These are phyloP conservation scores for Venturiaceae sp. DNA, from an alignment of 2,329 filamentous ascomycete species.

Conservation along the genomic window DNA sequence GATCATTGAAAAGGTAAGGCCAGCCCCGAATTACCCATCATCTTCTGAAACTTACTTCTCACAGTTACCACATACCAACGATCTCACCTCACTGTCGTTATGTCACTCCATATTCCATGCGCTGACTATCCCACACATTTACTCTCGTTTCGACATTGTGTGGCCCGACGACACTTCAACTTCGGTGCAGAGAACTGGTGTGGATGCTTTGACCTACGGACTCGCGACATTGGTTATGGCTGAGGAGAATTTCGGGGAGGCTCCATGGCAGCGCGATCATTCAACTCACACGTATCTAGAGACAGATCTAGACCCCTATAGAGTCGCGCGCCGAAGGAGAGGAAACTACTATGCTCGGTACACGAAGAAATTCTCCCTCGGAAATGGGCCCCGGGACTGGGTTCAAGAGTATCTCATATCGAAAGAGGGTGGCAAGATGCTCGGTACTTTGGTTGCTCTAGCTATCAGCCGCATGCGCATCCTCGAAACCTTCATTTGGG, in stretches of 20 bases:
- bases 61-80: slow-evolving; percentile 71
- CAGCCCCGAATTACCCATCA: background rate
- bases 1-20: slow-evolving; percentile 64
- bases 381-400: slow-evolving; percentile 72
- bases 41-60: slow-evolving; percentile 7
- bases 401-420: slow-evolving; percentile 73
- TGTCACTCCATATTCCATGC: slow-evolving; percentile 70
- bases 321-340: slow-evolving; percentile 35
- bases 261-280: slow-evolving; percentile 8
- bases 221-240: slow-evolving; percentile 71
- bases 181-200: slow-evolving; percentile 57
- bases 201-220: slow-evolving; percentile 76
- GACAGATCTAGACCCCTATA: slow-evolving; percentile 18
- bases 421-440: slow-evolving; percentile 79
- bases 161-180: slow-evolving; percentile 66
- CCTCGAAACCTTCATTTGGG: slow-evolving; percentile 75
- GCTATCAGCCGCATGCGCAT: slow-evolving; percentile 75
- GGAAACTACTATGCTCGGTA: slow-evolving; percentile 71
- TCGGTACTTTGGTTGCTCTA: slow-evolving; percentile 71
- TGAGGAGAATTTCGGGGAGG: slow-evolving; percentile 48
- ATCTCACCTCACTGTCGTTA: slow-evolving; percentile 67
- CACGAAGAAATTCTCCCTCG: slow-evolving; percentile 72
- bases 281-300: slow-evolving; percentile 2
- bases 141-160: slow-evolving; percentile 78
- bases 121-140: slow-evolving; percentile 68